Evolutionary conservation across 2,329 filamentous ascomycete genomes (phyloP), one percentile per base, ranked within the genome.

Genomic region (Talaromyces sp.): DNA sequence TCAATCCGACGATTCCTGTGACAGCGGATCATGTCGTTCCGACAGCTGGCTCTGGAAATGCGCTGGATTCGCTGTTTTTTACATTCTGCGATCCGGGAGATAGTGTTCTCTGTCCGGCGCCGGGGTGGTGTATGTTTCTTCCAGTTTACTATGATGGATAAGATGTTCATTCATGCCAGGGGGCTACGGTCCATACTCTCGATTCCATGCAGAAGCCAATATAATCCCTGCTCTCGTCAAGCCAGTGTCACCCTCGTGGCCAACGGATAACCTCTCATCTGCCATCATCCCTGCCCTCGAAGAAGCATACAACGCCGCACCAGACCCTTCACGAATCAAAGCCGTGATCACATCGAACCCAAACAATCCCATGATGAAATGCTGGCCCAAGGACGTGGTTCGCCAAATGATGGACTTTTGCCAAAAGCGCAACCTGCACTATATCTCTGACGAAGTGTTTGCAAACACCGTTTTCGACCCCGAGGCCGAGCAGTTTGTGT

Each of bases 391-490:
- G 51, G 52, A 56, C 5, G 58, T 57, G 10, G 27, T 60, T 13
- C n/a, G 52, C 3, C 51, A 56, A 19, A 60, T 56, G 51, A 47
- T 47, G 52, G 47, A 60, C 22, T 60, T 60, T 33, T 60, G 58
- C 19, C 51, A 60, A 22, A 5, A 57, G 22, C 55, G 32, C 15
- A 54, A 54, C 3, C 30, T 60, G 30, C 58, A 60, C 44, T 60
- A 57, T 28, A 53, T 60, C 58, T 60, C 58, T 30, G 58, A 60
- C 25, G 58, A 60, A 19, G 58, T 60, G 6, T 60, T 60, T 60
- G 52, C 58, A 7, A 60, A 60, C 22, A 60, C 58, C 19, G 52
- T 56, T 11, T 60, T 47, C 32, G 32, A 60, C 17, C 25, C 25
- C 10, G 27, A 57, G 17, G 33, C 52, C 3, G 58, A 55, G 1